phyloP scores from a whole-genome alignment of 2,329 filamentous ascomycete species.

The Calcarisporium arbuscula region DNA sequence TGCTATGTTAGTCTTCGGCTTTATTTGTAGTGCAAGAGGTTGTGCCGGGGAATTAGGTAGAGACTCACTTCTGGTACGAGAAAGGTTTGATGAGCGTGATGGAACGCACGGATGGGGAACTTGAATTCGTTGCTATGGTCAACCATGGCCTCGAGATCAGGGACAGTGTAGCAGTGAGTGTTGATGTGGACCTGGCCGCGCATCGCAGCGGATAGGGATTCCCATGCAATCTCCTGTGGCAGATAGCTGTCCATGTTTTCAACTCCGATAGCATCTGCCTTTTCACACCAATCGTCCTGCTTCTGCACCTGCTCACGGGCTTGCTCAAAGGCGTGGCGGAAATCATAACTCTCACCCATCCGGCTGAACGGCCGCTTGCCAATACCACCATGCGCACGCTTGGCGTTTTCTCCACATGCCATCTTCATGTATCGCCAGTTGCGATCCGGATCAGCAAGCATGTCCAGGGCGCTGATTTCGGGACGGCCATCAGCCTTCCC shows the following conservation, averaged over 20 bases:
- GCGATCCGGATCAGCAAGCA: conserved; percentile 60
- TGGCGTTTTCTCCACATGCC: conserved; percentile 68
- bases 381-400: conserved; percentile 50
- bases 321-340: conserved; percentile 61
- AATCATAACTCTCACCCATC: conserved; percentile 63
- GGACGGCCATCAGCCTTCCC: conserved; percentile 52
- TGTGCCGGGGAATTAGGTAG: too few species aligned
- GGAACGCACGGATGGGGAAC: conserved; percentile 60
- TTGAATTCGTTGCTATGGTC: conserved; percentile 67
- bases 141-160: conserved; percentile 63
- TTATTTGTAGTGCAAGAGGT: too few species aligned
- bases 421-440: conserved; percentile 70
- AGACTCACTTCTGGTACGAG: conserved; percentile 53
- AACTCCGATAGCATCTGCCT: conserved; percentile 43
- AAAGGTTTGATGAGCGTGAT: conserved; percentile 63
- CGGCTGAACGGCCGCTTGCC: conserved; percentile 52
- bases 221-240: conserved; percentile 57
- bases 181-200: conserved; percentile 64
- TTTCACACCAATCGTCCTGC: conserved; percentile 63
- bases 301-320: conserved; percentile 48
- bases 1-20: conserved; percentile 6
- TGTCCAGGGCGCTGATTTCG: conserved; percentile 56
- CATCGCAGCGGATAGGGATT: conserved; percentile 55
- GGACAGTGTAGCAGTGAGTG: conserved; percentile 65
- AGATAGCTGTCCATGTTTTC: conserved; percentile 51